These are phyloP conservation scores for Ramaria sp. DNA, from an alignment of 768 basidiomycete species.

Conservation along the genomic window DNA sequence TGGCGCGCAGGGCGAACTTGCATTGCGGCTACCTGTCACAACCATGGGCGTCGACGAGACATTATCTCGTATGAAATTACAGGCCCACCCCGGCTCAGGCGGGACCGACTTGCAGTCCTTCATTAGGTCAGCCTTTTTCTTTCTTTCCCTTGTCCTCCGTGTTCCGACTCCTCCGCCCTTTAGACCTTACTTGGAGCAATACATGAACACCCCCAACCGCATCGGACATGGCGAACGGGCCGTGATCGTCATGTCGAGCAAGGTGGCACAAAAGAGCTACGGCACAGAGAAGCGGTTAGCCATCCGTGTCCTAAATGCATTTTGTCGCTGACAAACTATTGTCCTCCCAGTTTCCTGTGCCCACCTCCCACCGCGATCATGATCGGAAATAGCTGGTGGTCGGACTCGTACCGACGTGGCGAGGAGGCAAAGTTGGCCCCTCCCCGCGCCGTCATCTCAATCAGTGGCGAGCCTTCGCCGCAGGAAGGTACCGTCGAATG, in stretches of 20 bases:
- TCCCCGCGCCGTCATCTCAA: constrained; percentile 79
- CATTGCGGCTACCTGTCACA: constrained; percentile 41
- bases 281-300: constrained; percentile 85
- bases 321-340: constrained; percentile 8
- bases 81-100: constrained; percentile 46
- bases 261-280: constrained; percentile 95
- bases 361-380: constrained; percentile 90
- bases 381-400: constrained; percentile 94
- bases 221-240: constrained; percentile 88
- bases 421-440: constrained; percentile 66
- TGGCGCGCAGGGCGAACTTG: constrained; percentile 42
- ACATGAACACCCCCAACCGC: constrained; percentile 73
- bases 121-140: constrained; percentile 44
- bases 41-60: constrained; percentile 40
- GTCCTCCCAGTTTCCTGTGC: constrained; percentile 60
- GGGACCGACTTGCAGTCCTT: constrained; percentile 65
- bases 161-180: constrained; percentile 15
- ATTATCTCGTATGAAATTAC: constrained; percentile 54
- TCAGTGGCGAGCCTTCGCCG: constrained; percentile 81
- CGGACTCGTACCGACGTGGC: constrained; percentile 61
- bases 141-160: background rate
- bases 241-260: constrained; percentile 95
- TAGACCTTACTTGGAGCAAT: constrained; percentile 78
- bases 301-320: constrained; percentile 3
- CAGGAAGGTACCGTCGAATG: constrained; percentile 83